Percentiles rank a stretch among this genome's conserved stretches.
These are phyloP conservation scores for Phascolomyces articulosus DNA, from an alignment of 371 early-diverging fungal species.

Conservation along the genomic window DNA sequence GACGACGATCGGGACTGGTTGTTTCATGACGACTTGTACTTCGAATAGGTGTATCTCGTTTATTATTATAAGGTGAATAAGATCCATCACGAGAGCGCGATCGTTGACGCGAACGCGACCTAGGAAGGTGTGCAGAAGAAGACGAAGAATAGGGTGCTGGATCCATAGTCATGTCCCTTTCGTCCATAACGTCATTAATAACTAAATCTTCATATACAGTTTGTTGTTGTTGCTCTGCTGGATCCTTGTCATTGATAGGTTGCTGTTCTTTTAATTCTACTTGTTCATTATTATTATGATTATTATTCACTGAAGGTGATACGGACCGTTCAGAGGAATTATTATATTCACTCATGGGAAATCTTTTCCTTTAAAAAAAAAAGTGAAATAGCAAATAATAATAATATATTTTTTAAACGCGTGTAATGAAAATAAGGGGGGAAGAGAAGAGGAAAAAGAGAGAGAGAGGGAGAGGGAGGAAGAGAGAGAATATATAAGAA, in stretches of 20 bases:
- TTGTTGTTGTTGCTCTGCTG: no score
- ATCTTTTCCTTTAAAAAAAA: no score
- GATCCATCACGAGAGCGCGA: constrained; percentile 10
- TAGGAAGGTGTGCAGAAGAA: neutral
- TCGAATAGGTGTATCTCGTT: neutral
- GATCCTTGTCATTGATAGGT: neutral
- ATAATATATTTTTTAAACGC: no score
- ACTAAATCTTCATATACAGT: no score
- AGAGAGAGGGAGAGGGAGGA: no score
- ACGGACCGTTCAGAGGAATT: neutral
- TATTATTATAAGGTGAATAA: constrained; percentile 5
- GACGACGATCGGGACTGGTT: constrained; percentile 1
- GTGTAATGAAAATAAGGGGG: no score
- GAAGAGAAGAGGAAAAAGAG: no score
- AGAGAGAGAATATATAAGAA: no score
- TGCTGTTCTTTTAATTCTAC: neutral
- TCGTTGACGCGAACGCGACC: constrained; percentile 8
- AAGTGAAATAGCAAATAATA: no score
- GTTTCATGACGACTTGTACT: constrained; percentile 6
- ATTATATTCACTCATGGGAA: neutral
- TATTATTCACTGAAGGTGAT: constrained; percentile 1
- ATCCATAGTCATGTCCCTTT: neutral
- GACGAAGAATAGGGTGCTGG: no score
- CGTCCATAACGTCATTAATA: neutral
- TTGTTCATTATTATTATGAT: neutral